Evolutionary conservation across 768 basidiomycete genomes (phyloP).

Genomic region (Lactarius hatsudake): DNA sequence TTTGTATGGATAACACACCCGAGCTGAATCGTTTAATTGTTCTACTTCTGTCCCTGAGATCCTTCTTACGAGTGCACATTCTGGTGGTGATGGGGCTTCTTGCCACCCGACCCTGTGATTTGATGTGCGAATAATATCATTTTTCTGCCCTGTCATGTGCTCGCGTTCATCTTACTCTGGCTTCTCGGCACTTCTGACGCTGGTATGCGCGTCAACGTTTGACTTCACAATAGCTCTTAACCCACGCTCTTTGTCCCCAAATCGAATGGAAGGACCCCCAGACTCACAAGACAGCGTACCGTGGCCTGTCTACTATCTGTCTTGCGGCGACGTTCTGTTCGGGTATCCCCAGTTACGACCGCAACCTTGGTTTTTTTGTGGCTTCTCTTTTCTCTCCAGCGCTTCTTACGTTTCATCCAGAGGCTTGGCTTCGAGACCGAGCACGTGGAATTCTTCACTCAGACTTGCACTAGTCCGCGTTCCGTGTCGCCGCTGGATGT

Average conservation of each 20-base stretch:
- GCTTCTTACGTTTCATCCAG: slow-evolving; percentile 19
- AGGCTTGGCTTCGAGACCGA: slow-evolving; percentile 20
- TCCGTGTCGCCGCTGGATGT: slow-evolving; percentile 4
- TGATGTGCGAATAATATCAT: slow-evolving; percentile 17
- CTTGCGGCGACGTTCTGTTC: slow-evolving; percentile 9
- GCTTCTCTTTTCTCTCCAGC: neutral
- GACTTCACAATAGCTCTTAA: slow-evolving; percentile 20
- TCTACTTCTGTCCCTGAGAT: slow-evolving; percentile 5
- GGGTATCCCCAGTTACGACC: slow-evolving; percentile 4
- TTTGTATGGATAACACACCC: neutral
- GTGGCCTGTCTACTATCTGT: slow-evolving; percentile 2
- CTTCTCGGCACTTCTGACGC: slow-evolving; percentile 20
- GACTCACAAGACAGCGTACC: slow-evolving; percentile 5
- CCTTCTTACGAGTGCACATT: neutral
- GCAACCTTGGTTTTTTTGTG: neutral
- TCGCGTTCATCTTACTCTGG: slow-evolving; percentile 9
- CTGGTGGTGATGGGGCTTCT: slow-evolving; percentile 1
- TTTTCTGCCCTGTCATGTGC: slow-evolving; percentile 17
- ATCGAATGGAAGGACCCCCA: slow-evolving; percentile 25
- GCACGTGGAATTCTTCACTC: slow-evolving; percentile 4
- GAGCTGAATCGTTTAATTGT: slow-evolving; percentile 1
- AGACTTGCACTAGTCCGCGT: neutral
- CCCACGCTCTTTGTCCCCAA: slow-evolving; percentile 27
- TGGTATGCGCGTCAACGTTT: slow-evolving; percentile 14
- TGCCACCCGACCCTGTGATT: slow-evolving; percentile 18